phyloP scores from a whole-genome alignment of 139 green algal species.

The Gonium pectorale region DNA sequence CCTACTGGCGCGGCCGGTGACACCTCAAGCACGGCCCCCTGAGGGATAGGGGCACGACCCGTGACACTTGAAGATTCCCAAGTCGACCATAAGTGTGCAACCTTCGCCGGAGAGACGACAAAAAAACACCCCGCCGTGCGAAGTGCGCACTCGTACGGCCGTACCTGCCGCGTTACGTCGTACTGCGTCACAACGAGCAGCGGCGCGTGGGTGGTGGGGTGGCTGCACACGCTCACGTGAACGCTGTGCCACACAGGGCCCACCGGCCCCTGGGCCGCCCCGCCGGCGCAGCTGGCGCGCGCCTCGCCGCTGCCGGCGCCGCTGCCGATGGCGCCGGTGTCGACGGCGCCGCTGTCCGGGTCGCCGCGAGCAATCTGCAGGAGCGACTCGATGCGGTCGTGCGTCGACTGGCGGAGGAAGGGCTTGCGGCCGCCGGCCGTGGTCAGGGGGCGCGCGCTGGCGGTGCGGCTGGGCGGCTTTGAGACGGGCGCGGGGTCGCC shows the following conservation, averaged over 20 bases:
- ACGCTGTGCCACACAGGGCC: conserved; percentile 8
- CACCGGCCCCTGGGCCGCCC: neutral
- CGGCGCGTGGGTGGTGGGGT: neutral
- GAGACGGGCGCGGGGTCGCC: conserved; percentile 8
- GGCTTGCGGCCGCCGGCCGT: neutral
- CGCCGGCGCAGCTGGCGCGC: neutral
- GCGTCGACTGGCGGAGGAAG: neutral
- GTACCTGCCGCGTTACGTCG: conserved; percentile 29
- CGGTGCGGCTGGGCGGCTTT: neutral
- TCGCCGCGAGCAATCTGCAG: neutral
- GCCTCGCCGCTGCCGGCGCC: neutral
- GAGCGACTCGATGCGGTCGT: conserved; percentile 34
- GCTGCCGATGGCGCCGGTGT: neutral
- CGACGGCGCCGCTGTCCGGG: neutral
- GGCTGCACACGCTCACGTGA: conserved; percentile 22
- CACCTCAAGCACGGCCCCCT: too few species aligned
- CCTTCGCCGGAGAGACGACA: too few species aligned
- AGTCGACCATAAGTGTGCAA: too few species aligned
- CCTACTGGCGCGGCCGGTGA: too few species aligned
- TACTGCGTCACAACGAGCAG: conserved; percentile 40
- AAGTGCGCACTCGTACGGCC: neutral
- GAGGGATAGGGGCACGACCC: too few species aligned
- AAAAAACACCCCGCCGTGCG: neutral
- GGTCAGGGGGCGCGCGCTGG: neutral
- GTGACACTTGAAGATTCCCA: too few species aligned